phyloP scores from a whole-genome alignment of 768 basidiomycete species.

The Pleurotus ostreatus region DNA sequence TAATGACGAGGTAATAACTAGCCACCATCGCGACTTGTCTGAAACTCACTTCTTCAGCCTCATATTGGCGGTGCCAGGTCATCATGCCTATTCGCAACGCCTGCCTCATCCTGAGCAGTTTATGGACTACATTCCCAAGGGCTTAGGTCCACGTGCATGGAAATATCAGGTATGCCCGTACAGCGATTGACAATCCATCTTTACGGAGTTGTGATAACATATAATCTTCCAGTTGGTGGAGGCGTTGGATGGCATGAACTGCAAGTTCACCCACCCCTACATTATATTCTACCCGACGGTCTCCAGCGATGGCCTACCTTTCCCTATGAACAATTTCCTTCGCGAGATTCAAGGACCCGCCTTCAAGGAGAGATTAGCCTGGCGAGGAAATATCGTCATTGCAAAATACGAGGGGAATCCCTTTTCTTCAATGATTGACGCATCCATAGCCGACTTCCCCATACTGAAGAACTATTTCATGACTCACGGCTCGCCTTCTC shows the following conservation, averaged over 20 bases:
- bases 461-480: conserved; percentile 75
- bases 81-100: conserved; percentile 45
- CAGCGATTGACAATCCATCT: conserved; percentile 34
- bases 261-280: conserved; percentile 42
- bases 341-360: conserved; percentile 65
- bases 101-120: conserved; percentile 81
- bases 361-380: conserved; percentile 60
- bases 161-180: conserved; percentile 55
- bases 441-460: conserved; percentile 82
- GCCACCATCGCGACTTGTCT: too few relatives aligned
- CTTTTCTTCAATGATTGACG: conserved; percentile 52
- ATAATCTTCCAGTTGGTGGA: conserved; percentile 66
- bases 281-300: conserved; percentile 74
- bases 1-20: too few relatives aligned
- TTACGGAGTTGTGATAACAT: conserved; percentile 75
- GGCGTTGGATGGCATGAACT: too few relatives aligned
- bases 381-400: conserved; percentile 77
- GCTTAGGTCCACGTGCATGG: conserved; percentile 64
- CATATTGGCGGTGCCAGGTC: conserved; percentile 33
- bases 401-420: conserved; percentile 42
- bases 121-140: conserved; percentile 80
- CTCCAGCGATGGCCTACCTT: conserved; percentile 77
- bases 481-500: conserved; percentile 51
- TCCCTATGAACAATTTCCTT: conserved; percentile 73
- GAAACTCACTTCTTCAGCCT: too few relatives aligned